phyloP scores from a whole-genome alignment of 139 green algal genomes.

The Volvox reticuliferus region DNA sequence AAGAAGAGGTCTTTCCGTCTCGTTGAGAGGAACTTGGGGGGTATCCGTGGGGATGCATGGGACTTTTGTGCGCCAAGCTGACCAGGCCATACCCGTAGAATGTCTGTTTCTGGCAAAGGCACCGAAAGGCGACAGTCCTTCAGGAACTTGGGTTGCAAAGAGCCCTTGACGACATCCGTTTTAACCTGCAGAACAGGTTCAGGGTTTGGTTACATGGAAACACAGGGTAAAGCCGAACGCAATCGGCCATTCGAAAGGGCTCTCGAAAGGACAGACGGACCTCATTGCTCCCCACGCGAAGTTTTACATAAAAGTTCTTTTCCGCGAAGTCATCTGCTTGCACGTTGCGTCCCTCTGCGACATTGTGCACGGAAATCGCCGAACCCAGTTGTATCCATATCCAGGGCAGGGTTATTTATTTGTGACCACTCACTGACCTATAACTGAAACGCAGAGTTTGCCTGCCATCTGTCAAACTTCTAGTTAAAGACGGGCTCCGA shows the following conservation, averaged over 20 bases:
- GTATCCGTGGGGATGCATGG: too few relatives aligned
- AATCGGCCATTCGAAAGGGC: too few relatives aligned
- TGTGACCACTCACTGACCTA: constrained; percentile 31
- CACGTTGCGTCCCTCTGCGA: constrained; percentile 55
- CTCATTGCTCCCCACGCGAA: constrained; percentile 49
- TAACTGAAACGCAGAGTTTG: constrained; percentile 58
- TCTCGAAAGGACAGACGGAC: neutral
- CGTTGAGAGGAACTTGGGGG: too few relatives aligned
- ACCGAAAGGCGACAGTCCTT: constrained; percentile 57
- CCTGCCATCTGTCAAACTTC: constrained; percentile 13
- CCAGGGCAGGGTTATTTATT: neutral
- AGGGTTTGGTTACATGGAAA: neutral
- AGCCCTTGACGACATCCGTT: constrained; percentile 47
- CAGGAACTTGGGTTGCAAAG: constrained; percentile 55
- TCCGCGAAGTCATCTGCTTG: constrained; percentile 49
- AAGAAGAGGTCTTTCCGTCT: too few relatives aligned
- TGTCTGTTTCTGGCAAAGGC: constrained; percentile 30
- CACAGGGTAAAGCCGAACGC: too few relatives aligned
- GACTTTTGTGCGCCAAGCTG: too few relatives aligned
- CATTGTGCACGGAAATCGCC: neutral
- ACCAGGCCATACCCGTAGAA: constrained; percentile 41
- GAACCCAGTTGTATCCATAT: neutral
- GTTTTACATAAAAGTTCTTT: constrained; percentile 60
- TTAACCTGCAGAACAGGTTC: constrained; percentile 39
- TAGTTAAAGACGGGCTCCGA: neutral